A percentile compares a stretch with the other conserved stretches of the same genome.
phyloP scores from a whole-genome alignment of 306 rosid genomes.

The Trifolium repens region DNA sequence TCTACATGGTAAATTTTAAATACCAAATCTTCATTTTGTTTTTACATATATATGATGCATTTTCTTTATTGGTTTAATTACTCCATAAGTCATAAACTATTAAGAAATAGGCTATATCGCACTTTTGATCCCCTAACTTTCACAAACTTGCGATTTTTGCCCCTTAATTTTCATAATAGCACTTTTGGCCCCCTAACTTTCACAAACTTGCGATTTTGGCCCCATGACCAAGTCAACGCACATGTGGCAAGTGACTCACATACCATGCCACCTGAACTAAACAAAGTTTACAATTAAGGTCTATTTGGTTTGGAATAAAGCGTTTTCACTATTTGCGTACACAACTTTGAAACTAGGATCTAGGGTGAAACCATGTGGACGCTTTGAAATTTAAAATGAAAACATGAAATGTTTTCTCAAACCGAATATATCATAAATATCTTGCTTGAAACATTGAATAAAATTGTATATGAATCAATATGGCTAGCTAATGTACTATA shows the following conservation, averaged over 20 bases:
- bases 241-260: too few relatives aligned
- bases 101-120: too few relatives aligned
- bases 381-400: background rate
- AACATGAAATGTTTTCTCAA: background rate
- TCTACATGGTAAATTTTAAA: slow-evolving; percentile 73
- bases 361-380: background rate
- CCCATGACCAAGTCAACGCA: too few relatives aligned
- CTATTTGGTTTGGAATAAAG: too few relatives aligned
- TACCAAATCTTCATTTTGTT: slow-evolving; percentile 8
- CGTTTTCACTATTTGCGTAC: background rate
- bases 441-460: background rate
- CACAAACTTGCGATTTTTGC: too few relatives aligned
- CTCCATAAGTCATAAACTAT: too few relatives aligned
- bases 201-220: too few relatives aligned
- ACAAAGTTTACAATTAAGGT: too few relatives aligned
- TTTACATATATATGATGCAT: background rate
- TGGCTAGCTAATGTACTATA: slow-evolving; percentile 3
- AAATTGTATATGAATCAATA: background rate
- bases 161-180: too few relatives aligned
- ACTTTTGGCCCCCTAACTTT: too few relatives aligned
- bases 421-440: background rate
- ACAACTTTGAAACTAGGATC: background rate
- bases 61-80: background rate
- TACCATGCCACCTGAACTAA: too few relatives aligned
- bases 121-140: too few relatives aligned